These are phyloP conservation scores for Thuja plicata DNA, from an alignment of 83 land plant species.

Conservation along the genomic window DNA sequence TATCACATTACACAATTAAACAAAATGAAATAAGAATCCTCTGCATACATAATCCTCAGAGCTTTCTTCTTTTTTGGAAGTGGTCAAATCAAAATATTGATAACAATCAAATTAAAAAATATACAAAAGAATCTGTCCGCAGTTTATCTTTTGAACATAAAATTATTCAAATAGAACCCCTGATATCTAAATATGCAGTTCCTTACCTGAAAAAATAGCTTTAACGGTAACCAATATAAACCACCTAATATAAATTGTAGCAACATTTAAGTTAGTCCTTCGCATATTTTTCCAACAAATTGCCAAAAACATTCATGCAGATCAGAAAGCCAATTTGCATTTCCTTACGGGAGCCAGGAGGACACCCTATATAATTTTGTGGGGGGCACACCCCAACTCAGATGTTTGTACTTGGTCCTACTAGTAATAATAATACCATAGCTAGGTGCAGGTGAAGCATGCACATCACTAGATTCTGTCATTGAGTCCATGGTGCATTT, in stretches of 20 bases:
- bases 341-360: not conserved
- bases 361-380: not conserved
- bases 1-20: not conserved
- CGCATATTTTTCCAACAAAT: not conserved
- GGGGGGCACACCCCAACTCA: not conserved
- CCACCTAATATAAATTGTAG: not conserved
- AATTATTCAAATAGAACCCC: not conserved
- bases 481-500: not conserved
- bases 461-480: not conserved
- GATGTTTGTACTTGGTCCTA: not conserved
- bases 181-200: not conserved
- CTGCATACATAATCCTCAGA: not conserved
- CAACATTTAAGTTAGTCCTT: not conserved
- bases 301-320: not conserved
- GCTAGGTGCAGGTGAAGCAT: not conserved
- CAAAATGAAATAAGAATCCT: not conserved
- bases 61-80: not conserved
- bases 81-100: not conserved
- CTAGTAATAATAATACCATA: not conserved
- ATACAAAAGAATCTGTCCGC: not conserved
- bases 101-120: not conserved
- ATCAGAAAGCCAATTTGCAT: not conserved
- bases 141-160: not conserved
- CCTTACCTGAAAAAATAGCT: not conserved
- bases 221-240: not conserved